Conservation (phyloP, 2,329 filamentous ascomycete species). For the Pseudogymnoascus sp. region DNA sequence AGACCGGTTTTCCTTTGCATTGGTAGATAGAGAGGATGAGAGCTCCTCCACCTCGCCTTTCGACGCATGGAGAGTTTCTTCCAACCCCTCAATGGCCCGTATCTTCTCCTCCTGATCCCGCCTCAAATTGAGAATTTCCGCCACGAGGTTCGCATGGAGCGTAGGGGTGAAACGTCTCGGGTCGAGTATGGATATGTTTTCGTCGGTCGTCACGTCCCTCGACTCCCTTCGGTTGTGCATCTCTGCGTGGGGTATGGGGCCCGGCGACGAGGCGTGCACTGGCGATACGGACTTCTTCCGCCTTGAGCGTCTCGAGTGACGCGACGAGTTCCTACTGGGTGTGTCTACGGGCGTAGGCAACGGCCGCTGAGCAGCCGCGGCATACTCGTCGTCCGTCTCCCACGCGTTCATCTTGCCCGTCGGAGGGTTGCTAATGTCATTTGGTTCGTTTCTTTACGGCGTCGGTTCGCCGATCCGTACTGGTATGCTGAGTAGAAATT, state of each 20-base stretch:
- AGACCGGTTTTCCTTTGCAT: conserved; percentile 67
- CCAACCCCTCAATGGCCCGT: conserved; percentile 76
- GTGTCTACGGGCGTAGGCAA: conserved; percentile 65
- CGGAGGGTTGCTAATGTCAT: neutral
- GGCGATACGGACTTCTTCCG: conserved; percentile 51
- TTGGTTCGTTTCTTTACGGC: neutral
- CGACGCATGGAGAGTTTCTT: conserved; percentile 61
- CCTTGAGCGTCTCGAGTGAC: conserved; percentile 48
- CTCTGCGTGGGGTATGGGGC: conserved; percentile 40
- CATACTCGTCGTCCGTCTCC: conserved; percentile 56
- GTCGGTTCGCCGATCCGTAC: neutral
- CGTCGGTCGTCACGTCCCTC: conserved; percentile 53
- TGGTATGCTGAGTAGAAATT: neutral
- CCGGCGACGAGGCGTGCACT: conserved; percentile 52
- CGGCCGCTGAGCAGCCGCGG: conserved; percentile 45
- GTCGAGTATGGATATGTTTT: conserved; percentile 64
- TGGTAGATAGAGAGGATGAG: conserved; percentile 50
- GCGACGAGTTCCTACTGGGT: conserved; percentile 64
- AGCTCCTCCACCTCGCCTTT: conserved; percentile 68
- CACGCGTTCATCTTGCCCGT: conserved; percentile 42
- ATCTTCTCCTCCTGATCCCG: conserved; percentile 87
- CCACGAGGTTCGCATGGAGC: conserved; percentile 85
- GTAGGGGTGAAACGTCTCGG: conserved; percentile 91
- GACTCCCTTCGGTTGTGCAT: conserved; percentile 41
- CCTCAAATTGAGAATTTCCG: conserved; percentile 80